Base-by-base conservation (phyloP, 2,329 filamentous ascomycete species). In the Colletotrichum karsti region DNA sequence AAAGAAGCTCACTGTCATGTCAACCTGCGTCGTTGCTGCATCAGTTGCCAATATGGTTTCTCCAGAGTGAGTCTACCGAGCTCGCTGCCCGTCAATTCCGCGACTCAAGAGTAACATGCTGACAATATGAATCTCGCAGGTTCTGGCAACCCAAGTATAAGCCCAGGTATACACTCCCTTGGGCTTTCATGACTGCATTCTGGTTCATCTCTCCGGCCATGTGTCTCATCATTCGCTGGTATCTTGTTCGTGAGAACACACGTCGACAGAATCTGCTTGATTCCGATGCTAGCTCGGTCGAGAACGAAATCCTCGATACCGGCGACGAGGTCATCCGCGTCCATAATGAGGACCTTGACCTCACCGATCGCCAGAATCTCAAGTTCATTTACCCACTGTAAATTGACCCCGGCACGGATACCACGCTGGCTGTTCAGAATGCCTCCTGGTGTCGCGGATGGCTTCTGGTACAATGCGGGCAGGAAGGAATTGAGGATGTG, bases 21-120 rank as follows among this genome's bases (percentile, higher is more conserved):
- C 72, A 5, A 71, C 72, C 12, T 73, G 72, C 20, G 58, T 74
- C 30, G 67, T 74, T 13, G 70, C 72, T 8, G 72, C 72, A 8
- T 65, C 72, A 6, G 71, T 70, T 8, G 72, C 72, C 9, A 74
- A 75, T 51, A 76, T 76, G 72, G 74, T 76, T 35, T 76, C 74
- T 0, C 73, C 74, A 2, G 73, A 75, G 74, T 75, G 63, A 69
- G 73, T 69, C 18, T n/a, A 7, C 5, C 26, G 10, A 6, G n/a
- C n/a, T n/a, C n/a, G n/a, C n/a, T n/a, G n/a, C n/a, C n/a, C n/a
- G n/a, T n/a, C n/a, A n/a, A n/a, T n/a, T n/a, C n/a, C n/a, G n/a
- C n/a, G n/a, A n/a, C n/a, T n/a, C n/a, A n/a, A n/a, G n/a, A n/a
- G n/a, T n/a, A 46, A 15, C 12, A 10, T 13, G 18, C 42, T 46